phyloP scores from a whole-genome alignment of 768 basidiomycete species.

The Pulveroboletus sp. region DNA sequence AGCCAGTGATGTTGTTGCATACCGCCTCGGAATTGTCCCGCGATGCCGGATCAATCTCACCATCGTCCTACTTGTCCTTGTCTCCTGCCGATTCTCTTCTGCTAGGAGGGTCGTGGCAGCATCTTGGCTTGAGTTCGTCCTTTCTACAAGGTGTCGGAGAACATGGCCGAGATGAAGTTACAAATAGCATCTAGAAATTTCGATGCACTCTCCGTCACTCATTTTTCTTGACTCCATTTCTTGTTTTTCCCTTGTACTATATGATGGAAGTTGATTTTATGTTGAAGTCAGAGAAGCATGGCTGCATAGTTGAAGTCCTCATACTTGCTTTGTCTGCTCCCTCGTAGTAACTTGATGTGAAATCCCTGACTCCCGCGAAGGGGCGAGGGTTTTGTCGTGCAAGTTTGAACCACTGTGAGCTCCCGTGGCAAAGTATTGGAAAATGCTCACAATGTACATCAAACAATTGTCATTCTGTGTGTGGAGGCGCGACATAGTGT shows the following conservation, averaged over 20 bases:
- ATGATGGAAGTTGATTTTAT: not conserved
- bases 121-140: slow-evolving; percentile 14
- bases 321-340: too few species aligned
- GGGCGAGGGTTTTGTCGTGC: too few species aligned
- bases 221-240: not conserved
- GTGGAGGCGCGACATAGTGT: too few species aligned
- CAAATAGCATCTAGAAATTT: not conserved
- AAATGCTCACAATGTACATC: too few species aligned
- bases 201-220: not conserved
- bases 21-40: slow-evolving; percentile 22
- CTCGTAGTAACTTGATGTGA: too few species aligned
- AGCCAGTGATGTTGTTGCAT: slow-evolving; percentile 18
- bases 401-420: too few species aligned
- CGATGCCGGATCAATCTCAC: slow-evolving; percentile 4
- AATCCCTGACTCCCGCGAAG: too few species aligned
- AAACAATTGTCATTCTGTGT: too few species aligned
- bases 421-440: too few species aligned
- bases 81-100: not conserved
- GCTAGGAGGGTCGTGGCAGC: slow-evolving; percentile 20
- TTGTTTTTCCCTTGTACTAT: not conserved
- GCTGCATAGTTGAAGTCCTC: too few species aligned
- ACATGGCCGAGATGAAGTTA: not conserved
- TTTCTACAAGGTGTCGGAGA: slow-evolving; percentile 13
- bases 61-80: not conserved
- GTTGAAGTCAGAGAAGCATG: too few species aligned